Evolutionary conservation across 371 early-diverging fungal genomes (phyloP), one percentile per base, ranked within the genome.

Genomic region (Sporodiniella umbellata): DNA sequence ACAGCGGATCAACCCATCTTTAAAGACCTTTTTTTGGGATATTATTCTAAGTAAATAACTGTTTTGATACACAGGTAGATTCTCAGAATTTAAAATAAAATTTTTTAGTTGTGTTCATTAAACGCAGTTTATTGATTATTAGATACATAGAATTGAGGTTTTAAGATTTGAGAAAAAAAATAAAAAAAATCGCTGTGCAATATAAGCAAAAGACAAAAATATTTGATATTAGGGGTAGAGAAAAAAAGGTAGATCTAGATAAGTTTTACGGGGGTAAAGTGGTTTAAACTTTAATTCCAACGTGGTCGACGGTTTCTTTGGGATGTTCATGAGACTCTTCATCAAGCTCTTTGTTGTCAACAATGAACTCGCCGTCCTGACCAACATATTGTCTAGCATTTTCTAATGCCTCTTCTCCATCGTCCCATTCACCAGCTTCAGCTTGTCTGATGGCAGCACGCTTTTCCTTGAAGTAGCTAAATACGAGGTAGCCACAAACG

Each of bases 401-500:
- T 28, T 70, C 66, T 8, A 70, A 42, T 19, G 63, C 63, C 10
- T 44, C 55, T 38, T 70, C 70, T 3, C 60, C 66, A 8, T 57
- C 35, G 33, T 53, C 47, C 58, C 57, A 70, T 54, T 65, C 63
- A 40, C 63, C 66, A 19, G 56, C 42, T 39, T 57, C 48, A n/a
- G 72, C 72, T 44, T 62, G 61, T 2, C 51, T 49, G 19, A 67
- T 67, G 12, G 73, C 67, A 18, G 33, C 19, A 33, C 58, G 54
- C 37, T 47, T 59, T 26, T 69, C 68, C 54, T 68, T 68, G 54
- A 67, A 54, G 48, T 71, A 68, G 31, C 77, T 30, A 47, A 58
- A 75, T 15, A 82, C 67, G 8, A 90, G 65, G 19, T 62, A 62
- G 14, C 68, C 54, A 31, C 66, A 50, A 30, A 91, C 53, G 22